phyloP scores from a whole-genome alignment of 352 stramenopile genomes.

The Globisporangium heterothallicum region DNA sequence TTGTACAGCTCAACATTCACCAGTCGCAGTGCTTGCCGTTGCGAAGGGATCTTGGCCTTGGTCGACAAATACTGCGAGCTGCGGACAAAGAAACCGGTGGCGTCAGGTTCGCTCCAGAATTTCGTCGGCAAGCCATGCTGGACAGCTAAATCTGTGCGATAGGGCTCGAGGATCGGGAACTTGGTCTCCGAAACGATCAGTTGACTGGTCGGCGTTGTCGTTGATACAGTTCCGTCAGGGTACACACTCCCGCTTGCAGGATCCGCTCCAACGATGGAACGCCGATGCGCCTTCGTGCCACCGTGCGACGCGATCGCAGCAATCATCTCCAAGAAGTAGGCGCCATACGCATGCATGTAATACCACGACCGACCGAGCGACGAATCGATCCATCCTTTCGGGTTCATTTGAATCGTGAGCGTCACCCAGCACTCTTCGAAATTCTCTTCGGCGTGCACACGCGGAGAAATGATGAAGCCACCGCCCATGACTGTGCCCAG shows the following conservation, averaged over 20 bases:
- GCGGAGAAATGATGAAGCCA: constrained; percentile 65
- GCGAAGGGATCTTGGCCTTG: constrained; percentile 53
- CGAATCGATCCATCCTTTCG: constrained; percentile 70
- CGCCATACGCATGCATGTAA: constrained; percentile 71
- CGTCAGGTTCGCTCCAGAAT: constrained; percentile 79
- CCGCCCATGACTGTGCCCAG: constrained; percentile 61
- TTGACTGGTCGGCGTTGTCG: constrained; percentile 28
- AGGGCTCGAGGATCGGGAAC: constrained; percentile 52
- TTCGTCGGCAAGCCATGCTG: constrained; percentile 54
- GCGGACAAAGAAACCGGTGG: constrained; percentile 56
- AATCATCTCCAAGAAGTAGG: constrained; percentile 79
- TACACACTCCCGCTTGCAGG: neutral
- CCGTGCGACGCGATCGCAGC: constrained; percentile 32
- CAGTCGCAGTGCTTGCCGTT: constrained; percentile 53
- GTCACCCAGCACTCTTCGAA: constrained; percentile 79
- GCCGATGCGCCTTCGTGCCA: neutral
- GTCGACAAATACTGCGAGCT: constrained; percentile 61
- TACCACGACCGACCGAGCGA: constrained; percentile 54
- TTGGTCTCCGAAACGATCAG: constrained; percentile 61
- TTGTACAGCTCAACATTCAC: constrained; percentile 68
- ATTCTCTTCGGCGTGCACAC: constrained; percentile 48
- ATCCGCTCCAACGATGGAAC: neutral
- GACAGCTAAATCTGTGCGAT: constrained; percentile 56
- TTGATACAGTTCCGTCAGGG: constrained; percentile 14
- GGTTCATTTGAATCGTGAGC: constrained; percentile 77